Conservation (phyloP, 1,284 basidiomycete genomes). For the Trichosporon coremiiforme region DNA sequence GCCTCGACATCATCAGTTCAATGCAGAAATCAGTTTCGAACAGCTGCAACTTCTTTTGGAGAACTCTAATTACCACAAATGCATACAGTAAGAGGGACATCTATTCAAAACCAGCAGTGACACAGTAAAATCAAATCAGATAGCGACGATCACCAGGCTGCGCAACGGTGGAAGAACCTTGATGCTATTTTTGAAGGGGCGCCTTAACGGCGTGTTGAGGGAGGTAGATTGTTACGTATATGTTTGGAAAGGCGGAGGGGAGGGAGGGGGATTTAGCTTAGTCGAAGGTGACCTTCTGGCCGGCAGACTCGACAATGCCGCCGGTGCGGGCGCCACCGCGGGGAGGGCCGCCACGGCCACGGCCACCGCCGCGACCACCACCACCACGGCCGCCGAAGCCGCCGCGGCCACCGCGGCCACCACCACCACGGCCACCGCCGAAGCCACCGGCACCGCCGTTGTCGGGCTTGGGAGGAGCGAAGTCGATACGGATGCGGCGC, state of each 20-base stretch:
- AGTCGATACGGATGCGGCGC: constrained; percentile 81
- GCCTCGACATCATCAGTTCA: too few relatives aligned
- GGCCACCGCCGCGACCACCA: too few relatives aligned
- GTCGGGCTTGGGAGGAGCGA: constrained; percentile 83
- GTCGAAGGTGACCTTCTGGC: constrained; percentile 80
- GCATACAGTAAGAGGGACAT: constrained; percentile 24
- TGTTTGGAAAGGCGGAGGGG: background rate
- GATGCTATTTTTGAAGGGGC: constrained; percentile 1
- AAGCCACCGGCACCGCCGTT: too few relatives aligned
- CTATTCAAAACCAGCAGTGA: constrained; percentile 16
- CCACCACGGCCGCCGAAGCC: too few relatives aligned
- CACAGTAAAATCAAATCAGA: constrained; percentile 6
- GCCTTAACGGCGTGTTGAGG: background rate
- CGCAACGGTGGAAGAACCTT: constrained; percentile 18
- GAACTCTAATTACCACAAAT: constrained; percentile 26
- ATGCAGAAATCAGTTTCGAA: too few relatives aligned
- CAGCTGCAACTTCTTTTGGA: background rate
- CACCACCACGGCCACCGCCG: too few relatives aligned
- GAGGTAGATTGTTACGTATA: background rate
- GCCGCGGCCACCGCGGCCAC: too few relatives aligned
- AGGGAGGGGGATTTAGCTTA: constrained; percentile 44
- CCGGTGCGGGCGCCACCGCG: constrained; percentile 65
- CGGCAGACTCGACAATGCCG: constrained; percentile 71
- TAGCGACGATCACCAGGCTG: constrained; percentile 17
- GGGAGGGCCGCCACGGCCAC: too few relatives aligned